Conservation (phyloP, 2,329 filamentous ascomycete species). For the Colletotrichum plurivorum region DNA sequence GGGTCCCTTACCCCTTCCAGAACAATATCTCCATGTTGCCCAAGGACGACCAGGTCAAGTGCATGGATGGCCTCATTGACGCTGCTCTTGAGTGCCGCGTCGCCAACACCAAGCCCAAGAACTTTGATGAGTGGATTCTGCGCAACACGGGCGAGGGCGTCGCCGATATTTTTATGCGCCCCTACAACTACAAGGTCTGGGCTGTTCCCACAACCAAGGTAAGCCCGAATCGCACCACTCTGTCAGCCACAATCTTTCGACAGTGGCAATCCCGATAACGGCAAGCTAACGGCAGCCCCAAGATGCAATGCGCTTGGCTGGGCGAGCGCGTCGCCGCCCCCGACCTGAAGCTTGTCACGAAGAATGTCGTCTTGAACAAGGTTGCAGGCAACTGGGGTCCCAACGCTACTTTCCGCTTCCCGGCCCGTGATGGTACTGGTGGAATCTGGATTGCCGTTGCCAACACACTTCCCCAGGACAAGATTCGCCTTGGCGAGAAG, state of each 20-base stretch:
- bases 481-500: slow-evolving; percentile 89
- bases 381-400: slow-evolving; percentile 97
- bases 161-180: slow-evolving; percentile 97
- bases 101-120: slow-evolving; percentile 90
- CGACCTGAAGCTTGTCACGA: slow-evolving; percentile 92
- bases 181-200: slow-evolving; percentile 99
- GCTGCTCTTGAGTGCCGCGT: slow-evolving; percentile 90
- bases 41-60: slow-evolving; percentile 96
- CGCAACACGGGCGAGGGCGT: slow-evolving; percentile 91
- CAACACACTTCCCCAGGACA: slow-evolving; percentile 91
- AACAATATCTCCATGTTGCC: slow-evolving; percentile 99
- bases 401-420: slow-evolving; percentile 98
- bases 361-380: slow-evolving; percentile 97
- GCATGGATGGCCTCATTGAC: slow-evolving; percentile 96
- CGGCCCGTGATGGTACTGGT: slow-evolving; percentile 93
- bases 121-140: slow-evolving; percentile 99
- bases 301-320: slow-evolving; percentile 99
- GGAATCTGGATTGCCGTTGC: slow-evolving; percentile 99
- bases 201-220: slow-evolving; percentile 97
- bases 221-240: slow-evolving; percentile 48
- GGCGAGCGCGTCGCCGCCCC: slow-evolving; percentile 98
- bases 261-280: too few species aligned
- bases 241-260: background rate
- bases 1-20: slow-evolving; percentile 99
- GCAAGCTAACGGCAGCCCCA: slow-evolving; percentile 18